These are phyloP conservation scores for Claviceps arundinis DNA, from an alignment of 2,329 filamentous ascomycete genomes.

Conservation along the genomic window DNA sequence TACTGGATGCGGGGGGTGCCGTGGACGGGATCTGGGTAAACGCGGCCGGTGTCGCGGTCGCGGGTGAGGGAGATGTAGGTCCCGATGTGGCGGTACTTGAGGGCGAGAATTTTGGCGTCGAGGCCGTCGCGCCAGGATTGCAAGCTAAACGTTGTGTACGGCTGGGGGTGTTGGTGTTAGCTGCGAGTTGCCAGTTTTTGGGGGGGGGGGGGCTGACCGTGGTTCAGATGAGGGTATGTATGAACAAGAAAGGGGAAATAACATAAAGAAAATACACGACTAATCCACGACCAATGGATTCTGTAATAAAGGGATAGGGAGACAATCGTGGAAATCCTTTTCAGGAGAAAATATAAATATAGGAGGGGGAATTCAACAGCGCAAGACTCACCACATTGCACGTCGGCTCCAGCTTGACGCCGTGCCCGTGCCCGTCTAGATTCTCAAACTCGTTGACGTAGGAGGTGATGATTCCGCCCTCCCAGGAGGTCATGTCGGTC, in stretches of 20 bases:
- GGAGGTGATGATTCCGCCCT: conserved; percentile 64
- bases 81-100: conserved; percentile 55
- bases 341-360: background rate
- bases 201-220: no score
- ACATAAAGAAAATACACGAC: no score
- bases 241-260: no score
- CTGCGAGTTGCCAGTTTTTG: no score
- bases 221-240: no score
- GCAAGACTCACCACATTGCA: conserved; percentile 47
- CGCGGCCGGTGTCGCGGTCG: conserved; percentile 61
- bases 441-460: conserved; percentile 70
- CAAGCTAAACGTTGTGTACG: conserved; percentile 47
- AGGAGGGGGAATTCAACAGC: background rate
- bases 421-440: conserved; percentile 67
- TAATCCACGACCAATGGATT: no score
- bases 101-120: conserved; percentile 57
- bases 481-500: conserved; percentile 52
- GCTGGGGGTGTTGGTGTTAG: conserved; percentile 25
- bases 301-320: no score
- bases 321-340: no score
- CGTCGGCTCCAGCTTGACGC: conserved; percentile 65
- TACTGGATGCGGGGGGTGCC: conserved; percentile 58
- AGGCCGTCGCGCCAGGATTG: conserved; percentile 56
- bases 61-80: conserved; percentile 62
- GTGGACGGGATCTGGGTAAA: conserved; percentile 57